Evolutionary conservation across 306 rosid species (phyloP).

Genomic region (Cucumis sativus): DNA sequence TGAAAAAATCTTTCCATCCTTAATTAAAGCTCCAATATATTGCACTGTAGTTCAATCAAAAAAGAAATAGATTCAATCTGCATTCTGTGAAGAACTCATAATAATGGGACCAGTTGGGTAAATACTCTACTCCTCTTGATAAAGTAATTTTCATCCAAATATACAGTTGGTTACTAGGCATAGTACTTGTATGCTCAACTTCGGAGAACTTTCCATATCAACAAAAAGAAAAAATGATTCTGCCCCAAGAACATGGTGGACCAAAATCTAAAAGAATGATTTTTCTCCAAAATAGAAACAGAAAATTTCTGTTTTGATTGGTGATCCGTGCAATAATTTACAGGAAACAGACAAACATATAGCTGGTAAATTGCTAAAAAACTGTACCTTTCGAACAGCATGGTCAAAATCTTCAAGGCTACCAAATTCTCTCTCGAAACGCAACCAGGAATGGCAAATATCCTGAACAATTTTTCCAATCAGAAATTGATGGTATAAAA

Average conservation of each 20-base stretch:
- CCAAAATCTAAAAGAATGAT: background rate
- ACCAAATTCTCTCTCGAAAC: constrained; percentile 88
- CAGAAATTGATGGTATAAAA: constrained; percentile 10
- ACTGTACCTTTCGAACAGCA: constrained; percentile 58
- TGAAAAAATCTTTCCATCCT: background rate
- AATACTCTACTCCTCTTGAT: background rate
- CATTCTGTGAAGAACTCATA: background rate
- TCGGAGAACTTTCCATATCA: background rate
- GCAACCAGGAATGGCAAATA: constrained; percentile 79
- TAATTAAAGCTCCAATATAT: background rate
- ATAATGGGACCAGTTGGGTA: background rate
- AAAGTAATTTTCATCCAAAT: background rate
- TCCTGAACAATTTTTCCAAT: constrained; percentile 77
- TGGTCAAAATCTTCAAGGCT: constrained; percentile 68
- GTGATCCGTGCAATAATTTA: background rate
- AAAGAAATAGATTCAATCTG: background rate
- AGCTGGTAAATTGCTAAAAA: background rate
- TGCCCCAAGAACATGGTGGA: background rate
- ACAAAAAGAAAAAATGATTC: background rate
- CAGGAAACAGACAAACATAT: background rate
- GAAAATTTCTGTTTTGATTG: background rate
- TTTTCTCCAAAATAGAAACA: background rate
- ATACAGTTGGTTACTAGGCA: background rate
- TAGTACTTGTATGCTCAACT: background rate
- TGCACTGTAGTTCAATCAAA: background rate